These are phyloP conservation scores for Daldinia sp. DNA, from an alignment of 2,329 filamentous ascomycete genomes.

Conservation along the genomic window DNA sequence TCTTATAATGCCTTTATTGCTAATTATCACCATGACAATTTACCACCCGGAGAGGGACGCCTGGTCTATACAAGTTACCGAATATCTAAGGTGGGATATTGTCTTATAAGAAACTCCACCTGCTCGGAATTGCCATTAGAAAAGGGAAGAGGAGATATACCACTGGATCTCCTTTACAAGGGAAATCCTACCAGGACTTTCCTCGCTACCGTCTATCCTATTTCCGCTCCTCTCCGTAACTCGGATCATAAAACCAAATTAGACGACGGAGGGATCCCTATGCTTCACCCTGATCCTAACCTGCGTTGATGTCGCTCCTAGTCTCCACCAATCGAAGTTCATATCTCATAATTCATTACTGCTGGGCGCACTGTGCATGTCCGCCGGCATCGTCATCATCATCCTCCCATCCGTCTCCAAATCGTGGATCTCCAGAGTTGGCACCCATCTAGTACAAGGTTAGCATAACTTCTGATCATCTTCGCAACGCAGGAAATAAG, in stretches of 20 bases:
- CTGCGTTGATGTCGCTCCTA: conserved; percentile 31
- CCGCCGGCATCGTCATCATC: conserved; percentile 77
- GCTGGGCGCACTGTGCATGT: conserved; percentile 77
- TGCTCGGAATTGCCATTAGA: conserved; percentile 6
- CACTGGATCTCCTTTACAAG: conserved; percentile 6
- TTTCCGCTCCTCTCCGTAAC: neutral
- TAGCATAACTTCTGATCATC: conserved; percentile 39
- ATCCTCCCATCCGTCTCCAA: conserved; percentile 70
- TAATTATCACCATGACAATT: conserved; percentile 4
- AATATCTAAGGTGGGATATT: conserved; percentile 22
- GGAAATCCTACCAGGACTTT: conserved; percentile 1
- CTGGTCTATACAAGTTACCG: conserved; percentile 33
- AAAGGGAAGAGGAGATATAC: conserved; percentile 11
- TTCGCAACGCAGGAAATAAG: neutral
- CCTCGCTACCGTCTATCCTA: neutral
- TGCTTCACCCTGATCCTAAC: conserved; percentile 28
- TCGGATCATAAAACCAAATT: conserved; percentile 8
- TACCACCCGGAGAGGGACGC: conserved; percentile 11
- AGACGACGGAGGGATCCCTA: conserved; percentile 13
- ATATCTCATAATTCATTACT: conserved; percentile 64
- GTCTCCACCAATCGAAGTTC: conserved; percentile 38
- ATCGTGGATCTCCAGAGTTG: conserved; percentile 75
- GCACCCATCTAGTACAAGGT: conserved; percentile 72
- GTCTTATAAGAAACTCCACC: conserved; percentile 6
- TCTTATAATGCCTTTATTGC: conserved; percentile 16